These are phyloP conservation scores for Gaeumannomyces sp. DNA, from an alignment of 2,329 filamentous ascomycete genomes.

Conservation along the genomic window DNA sequence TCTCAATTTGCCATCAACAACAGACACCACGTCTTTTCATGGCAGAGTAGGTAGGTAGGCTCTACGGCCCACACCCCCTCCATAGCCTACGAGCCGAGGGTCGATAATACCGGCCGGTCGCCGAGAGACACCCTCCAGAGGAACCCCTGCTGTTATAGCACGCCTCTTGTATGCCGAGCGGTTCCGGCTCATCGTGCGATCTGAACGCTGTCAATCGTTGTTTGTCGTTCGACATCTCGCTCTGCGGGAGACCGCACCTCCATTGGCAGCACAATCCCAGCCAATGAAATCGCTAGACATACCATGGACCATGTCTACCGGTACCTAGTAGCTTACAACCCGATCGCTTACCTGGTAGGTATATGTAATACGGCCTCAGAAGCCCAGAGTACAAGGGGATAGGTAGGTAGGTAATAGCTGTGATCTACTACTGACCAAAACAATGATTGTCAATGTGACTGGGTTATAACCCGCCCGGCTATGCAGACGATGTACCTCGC, in stretches of 20 bases:
- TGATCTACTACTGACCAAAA: no score
- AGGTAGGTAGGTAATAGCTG: no score
- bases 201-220: background rate
- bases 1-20: background rate
- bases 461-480: background rate
- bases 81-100: background rate
- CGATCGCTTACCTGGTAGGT: no score
- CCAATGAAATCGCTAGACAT: no score
- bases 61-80: background rate
- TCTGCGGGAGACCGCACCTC: no score
- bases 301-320: no score
- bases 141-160: background rate
- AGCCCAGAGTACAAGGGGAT: no score
- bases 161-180: no score
- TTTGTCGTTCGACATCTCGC: background rate
- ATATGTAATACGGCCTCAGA: no score
- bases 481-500: background rate
- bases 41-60: background rate
- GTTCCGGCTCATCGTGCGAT: background rate
- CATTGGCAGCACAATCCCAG: background rate
- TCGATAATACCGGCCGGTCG: background rate
- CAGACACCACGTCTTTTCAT: background rate
- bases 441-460: background rate
- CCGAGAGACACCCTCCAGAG: background rate
- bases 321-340: no score